A percentile compares a stretch with the other conserved stretches of the same genome.
Conservation (phyloP, 148 eudicot genomes). For the Silene latifolia region DNA sequence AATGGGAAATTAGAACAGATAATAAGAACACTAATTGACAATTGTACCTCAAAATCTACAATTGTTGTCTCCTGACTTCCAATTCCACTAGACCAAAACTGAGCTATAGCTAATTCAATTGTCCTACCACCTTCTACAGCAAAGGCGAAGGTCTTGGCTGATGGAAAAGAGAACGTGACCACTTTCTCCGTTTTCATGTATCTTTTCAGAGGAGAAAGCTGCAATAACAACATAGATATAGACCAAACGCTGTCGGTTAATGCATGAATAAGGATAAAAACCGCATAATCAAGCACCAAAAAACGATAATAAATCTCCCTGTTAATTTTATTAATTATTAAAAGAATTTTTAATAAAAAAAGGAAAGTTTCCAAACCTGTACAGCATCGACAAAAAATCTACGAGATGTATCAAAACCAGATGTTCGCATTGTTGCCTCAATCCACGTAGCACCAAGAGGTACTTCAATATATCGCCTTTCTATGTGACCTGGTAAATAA, state of each 20-base stretch:
- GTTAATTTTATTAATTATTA: too few relatives aligned
- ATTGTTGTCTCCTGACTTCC: slow-evolving; percentile 76
- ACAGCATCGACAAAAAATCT: slow-evolving; percentile 76
- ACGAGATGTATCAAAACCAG: slow-evolving; percentile 84
- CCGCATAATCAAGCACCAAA: slow-evolving; percentile 14
- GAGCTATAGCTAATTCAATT: slow-evolving; percentile 86
- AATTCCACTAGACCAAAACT: slow-evolving; percentile 97
- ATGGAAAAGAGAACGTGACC: slow-evolving; percentile 72
- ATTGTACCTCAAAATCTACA: slow-evolving; percentile 84
- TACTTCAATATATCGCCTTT: slow-evolving; percentile 79
- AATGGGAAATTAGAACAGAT: neutral
- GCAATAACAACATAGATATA: slow-evolving; percentile 23
- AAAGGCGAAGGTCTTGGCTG: slow-evolving; percentile 80
- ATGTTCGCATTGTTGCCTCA: slow-evolving; percentile 89
- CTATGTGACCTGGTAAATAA: slow-evolving; percentile 60
- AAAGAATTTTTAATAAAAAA: too few relatives aligned
- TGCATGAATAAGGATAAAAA: slow-evolving; percentile 18
- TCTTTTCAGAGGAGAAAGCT: slow-evolving; percentile 91
- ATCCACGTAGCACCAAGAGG: slow-evolving; percentile 97
- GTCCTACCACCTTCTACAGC: slow-evolving; percentile 89
- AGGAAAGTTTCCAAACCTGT: slow-evolving; percentile 53
- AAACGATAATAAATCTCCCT: too few relatives aligned
- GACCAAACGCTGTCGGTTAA: slow-evolving; percentile 9
- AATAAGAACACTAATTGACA: slow-evolving; percentile 1
- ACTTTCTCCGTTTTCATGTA: slow-evolving; percentile 88